Percentiles rank a stretch among this genome's conserved stretches.
Evolutionary conservation across 768 basidiomycete species (phyloP).

Genomic region (Neoboletus brunneissimus): DNA sequence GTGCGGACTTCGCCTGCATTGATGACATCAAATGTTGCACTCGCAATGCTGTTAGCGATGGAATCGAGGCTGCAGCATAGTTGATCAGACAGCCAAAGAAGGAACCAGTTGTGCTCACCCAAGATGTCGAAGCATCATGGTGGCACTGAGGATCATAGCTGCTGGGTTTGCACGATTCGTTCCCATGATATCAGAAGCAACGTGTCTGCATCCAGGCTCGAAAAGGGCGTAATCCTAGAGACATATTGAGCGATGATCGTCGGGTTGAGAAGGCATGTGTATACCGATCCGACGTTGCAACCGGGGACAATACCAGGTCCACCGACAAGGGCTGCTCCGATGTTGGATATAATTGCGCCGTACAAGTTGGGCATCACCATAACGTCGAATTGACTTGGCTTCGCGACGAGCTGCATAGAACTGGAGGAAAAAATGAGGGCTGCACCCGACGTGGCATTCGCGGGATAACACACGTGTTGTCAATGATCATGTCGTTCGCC

Average conservation of each 20-base stretch:
- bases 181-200: slow-evolving; percentile 94
- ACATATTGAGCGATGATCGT: background rate
- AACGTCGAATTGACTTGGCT: slow-evolving; percentile 95
- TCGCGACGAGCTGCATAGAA: slow-evolving; percentile 98
- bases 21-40: slow-evolving; percentile 90
- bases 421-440: slow-evolving; percentile 37
- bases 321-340: slow-evolving; percentile 97
- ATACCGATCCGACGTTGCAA: slow-evolving; percentile 91
- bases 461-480: slow-evolving; percentile 75
- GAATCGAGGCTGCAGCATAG: slow-evolving; percentile 65
- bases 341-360: slow-evolving; percentile 97
- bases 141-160: slow-evolving; percentile 94
- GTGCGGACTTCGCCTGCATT: slow-evolving; percentile 86
- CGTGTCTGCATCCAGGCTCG: slow-evolving; percentile 97
- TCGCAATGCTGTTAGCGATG: slow-evolving; percentile 91
- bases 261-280: slow-evolving; percentile 19
- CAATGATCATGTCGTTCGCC: slow-evolving; percentile 98
- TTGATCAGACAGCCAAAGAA: slow-evolving; percentile 16
- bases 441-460: background rate
- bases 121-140: slow-evolving; percentile 96
- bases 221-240: slow-evolving; percentile 91
- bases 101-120: slow-evolving; percentile 52
- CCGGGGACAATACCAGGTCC: slow-evolving; percentile 98
- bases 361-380: slow-evolving; percentile 99
- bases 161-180: slow-evolving; percentile 95